Percentiles rank a stretch among this genome's conserved stretches.
These are phyloP conservation scores for Fomes fomentarius DNA, from an alignment of 1,284 basidiomycete species.

Conservation along the genomic window DNA sequence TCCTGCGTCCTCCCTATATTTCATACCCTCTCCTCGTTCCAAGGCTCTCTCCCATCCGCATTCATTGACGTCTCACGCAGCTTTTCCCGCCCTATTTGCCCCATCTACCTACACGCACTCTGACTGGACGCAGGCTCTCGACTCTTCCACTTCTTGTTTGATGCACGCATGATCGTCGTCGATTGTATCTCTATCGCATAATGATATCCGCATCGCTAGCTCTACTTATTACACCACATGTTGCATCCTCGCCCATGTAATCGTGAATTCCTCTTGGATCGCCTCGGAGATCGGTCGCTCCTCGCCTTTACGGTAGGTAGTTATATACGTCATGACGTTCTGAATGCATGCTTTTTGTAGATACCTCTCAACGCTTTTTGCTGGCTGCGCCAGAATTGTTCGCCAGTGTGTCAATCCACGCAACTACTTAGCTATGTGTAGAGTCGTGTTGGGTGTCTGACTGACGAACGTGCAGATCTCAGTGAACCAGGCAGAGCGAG, in stretches of 20 bases:
- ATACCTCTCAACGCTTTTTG: constrained; percentile 9
- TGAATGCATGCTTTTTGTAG: constrained; percentile 23
- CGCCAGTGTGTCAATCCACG: too few relatives aligned
- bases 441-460: too few relatives aligned
- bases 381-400: background rate
- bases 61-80: background rate
- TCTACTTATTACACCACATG: constrained; percentile 26
- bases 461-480: background rate
- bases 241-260: constrained; percentile 27
- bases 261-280: too few relatives aligned
- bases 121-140: constrained; percentile 15
- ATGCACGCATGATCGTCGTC: constrained; percentile 22
- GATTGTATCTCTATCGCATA: constrained; percentile 29
- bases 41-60: background rate
- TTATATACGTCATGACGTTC: constrained; percentile 22
- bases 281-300: too few relatives aligned
- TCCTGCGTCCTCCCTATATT: background rate
- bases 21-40: background rate
- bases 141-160: constrained; percentile 15
- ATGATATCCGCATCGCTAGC: constrained; percentile 24
- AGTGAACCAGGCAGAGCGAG: background rate
- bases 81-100: background rate
- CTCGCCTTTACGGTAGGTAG: constrained; percentile 23
- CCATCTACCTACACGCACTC: constrained; percentile 7
- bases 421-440: too few relatives aligned